Percentiles rank a stretch among this genome's conserved stretches.
Conservation (phyloP, 225 moss, liverwort and hornwort species). For the Thuidium tamariscinum region DNA sequence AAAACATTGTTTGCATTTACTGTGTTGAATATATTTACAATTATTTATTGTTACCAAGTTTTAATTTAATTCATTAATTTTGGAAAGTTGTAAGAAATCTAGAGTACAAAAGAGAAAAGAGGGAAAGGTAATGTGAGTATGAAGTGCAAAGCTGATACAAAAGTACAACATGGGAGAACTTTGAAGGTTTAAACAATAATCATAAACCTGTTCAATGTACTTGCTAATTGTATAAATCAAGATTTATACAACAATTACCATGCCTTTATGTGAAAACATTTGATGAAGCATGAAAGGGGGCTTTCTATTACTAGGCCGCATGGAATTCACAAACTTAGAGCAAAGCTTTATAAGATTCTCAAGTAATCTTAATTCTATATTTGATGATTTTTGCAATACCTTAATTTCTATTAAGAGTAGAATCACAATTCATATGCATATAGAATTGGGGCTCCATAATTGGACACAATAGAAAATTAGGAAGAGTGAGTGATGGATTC, state of each 20-base stretch:
- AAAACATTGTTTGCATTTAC: not conserved
- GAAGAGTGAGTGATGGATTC: not conserved
- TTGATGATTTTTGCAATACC: not conserved
- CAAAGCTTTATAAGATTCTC: not conserved
- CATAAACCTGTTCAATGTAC: no score
- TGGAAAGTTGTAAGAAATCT: not conserved
- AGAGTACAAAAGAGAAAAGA: not conserved
- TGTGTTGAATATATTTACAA: not conserved
- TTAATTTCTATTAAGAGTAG: rapidly evolving
- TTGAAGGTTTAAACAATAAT: no score
- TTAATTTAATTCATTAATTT: not conserved
- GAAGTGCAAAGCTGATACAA: not conserved
- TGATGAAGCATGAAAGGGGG: no score
- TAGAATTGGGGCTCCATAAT: not conserved
- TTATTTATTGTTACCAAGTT: not conserved
- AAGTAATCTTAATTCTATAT: not conserved
- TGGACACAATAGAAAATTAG: not conserved
- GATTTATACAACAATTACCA: no score
- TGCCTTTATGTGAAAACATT: no score
- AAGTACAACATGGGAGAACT: no score
- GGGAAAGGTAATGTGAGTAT: not conserved
- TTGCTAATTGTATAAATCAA: no score
- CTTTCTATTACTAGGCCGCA: no score
- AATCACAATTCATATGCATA: not conserved
- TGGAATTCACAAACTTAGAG: not conserved